A percentile compares a stretch with the other conserved stretches of the same genome.
Conservation (phyloP, 2,329 filamentous ascomycete genomes). For the Monosporascus sp. region DNA sequence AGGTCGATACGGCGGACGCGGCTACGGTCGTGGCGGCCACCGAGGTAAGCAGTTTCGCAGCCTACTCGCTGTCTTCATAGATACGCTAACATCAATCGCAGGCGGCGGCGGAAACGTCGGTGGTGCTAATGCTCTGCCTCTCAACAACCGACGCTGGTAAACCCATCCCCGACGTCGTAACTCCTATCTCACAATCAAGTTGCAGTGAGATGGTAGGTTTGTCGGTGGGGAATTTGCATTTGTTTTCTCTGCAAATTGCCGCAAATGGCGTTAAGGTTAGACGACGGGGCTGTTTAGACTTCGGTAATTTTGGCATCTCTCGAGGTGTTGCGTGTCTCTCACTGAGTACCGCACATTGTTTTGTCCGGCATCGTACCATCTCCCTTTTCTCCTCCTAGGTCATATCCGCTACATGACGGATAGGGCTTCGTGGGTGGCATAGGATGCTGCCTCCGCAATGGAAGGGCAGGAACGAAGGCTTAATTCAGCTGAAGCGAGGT, state of each 20-base stretch:
- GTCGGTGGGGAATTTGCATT: conserved; percentile 9
- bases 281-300: conserved; percentile 28
- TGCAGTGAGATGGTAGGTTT: conserved; percentile 8
- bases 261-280: conserved; percentile 30
- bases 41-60: conserved; percentile 25
- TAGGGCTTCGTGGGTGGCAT: conserved; percentile 6
- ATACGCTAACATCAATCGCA: conserved; percentile 5
- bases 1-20: conserved; percentile 62
- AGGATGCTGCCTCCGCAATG: conserved; percentile 3
- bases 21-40: conserved; percentile 61
- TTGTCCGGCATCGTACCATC: background rate
- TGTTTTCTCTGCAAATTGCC: conserved; percentile 22
- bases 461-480: conserved; percentile 2
- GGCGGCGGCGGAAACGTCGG: conserved; percentile 35
- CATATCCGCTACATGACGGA: conserved; percentile 6
- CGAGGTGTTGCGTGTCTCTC: conserved; percentile 16
- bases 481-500: conserved; percentile 6
- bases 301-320: conserved; percentile 19
- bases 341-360: conserved; percentile 12
- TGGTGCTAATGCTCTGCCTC: conserved; percentile 34
- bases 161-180: conserved; percentile 2
- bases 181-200: conserved; percentile 1
- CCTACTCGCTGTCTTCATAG: background rate
- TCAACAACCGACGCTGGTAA: conserved; percentile 30
- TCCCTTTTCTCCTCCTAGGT: conserved; percentile 10